Base-by-base conservation (phyloP, 306 rosid species). In the Astragalus membranaceus region DNA sequence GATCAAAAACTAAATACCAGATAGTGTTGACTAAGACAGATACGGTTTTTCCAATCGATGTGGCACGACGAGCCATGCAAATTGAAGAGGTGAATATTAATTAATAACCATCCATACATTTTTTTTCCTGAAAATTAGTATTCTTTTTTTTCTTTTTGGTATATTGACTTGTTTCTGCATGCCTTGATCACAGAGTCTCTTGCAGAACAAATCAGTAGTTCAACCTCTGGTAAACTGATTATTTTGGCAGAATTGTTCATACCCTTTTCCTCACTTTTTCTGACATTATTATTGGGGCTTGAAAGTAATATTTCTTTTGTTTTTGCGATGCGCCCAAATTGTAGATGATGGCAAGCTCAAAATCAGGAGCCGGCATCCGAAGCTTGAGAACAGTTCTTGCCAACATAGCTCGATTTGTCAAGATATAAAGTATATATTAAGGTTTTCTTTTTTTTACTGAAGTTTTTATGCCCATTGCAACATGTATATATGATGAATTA, bases 261-360 rank as follows among this genome's bases (percentile, higher is more conserved):
- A 32, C 32, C 1, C 5, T 26, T 23, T 23, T 46, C 11, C 9
- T 20, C 32, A 7, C 1, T 1, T 16, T 56, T 57, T 11, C 49
- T 17, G 23, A 1, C 59, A 46, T 74, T 16, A 47, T 47, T 55
- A 6, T 60, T 58, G 47, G 17, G 9, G 30, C 2, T 26, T 26
- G 30, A 60, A 36, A 72, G 33, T 53, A 60, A 82, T 20, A 17
- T 51, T n/a, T 26, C 64, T 13, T 36, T 32, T 10, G 1, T n/a
- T 41, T 64, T 33, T 58, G 12, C 8, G 11, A 70, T 74, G 43
- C 62, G 29, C 20, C 58, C 17, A 51, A 89, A 42, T 64, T 87
- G 79, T 85, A 89, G 99, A 79, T 91, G 91, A 87, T 89, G 99
- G 86, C 78, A n/a, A 94, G 99, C 83, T 91, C 97, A 30, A 87